Conservation (phyloP, 1,284 basidiomycete genomes). For the Leccinum glutinopallens region DNA sequence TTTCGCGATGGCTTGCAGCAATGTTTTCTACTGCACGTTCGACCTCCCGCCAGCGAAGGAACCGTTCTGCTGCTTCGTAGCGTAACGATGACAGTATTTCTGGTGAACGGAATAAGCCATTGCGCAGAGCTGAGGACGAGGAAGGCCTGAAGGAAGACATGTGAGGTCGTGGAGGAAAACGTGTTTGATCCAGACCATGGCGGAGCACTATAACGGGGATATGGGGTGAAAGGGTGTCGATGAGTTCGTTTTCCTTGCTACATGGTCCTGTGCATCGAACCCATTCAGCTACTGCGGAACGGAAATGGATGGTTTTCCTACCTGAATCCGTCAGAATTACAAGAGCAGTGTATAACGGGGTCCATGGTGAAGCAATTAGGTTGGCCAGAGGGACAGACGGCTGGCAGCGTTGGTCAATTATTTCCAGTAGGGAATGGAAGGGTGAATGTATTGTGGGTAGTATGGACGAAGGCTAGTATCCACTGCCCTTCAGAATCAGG, state of each 20-base stretch:
- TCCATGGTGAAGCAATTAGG: constrained; percentile 54
- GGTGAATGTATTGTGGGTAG: constrained; percentile 55
- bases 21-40: constrained; percentile 50
- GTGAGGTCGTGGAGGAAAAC: constrained; percentile 34
- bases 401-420: constrained; percentile 50
- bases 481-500: constrained; percentile 14
- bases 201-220: constrained; percentile 62
- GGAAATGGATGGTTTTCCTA: constrained; percentile 31
- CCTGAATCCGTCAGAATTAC: constrained; percentile 53
- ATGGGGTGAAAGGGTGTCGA: constrained; percentile 52
- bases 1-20: constrained; percentile 32
- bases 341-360: constrained; percentile 59
- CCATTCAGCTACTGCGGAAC: constrained; percentile 4
- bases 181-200: constrained; percentile 33
- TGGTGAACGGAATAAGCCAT: constrained; percentile 61
- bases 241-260: constrained; percentile 45
- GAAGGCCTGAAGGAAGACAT: constrained; percentile 57
- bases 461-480: constrained; percentile 32
- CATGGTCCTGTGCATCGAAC: constrained; percentile 33
- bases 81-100: constrained; percentile 58
- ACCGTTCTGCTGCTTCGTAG: constrained; percentile 67
- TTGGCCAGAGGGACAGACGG: constrained; percentile 52
- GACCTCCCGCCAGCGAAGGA: constrained; percentile 69
- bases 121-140: constrained; percentile 52
- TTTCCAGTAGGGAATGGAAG: constrained; percentile 51